Base-by-base conservation (phyloP, 805 yeast species). In the Pichia manshurica region DNA sequence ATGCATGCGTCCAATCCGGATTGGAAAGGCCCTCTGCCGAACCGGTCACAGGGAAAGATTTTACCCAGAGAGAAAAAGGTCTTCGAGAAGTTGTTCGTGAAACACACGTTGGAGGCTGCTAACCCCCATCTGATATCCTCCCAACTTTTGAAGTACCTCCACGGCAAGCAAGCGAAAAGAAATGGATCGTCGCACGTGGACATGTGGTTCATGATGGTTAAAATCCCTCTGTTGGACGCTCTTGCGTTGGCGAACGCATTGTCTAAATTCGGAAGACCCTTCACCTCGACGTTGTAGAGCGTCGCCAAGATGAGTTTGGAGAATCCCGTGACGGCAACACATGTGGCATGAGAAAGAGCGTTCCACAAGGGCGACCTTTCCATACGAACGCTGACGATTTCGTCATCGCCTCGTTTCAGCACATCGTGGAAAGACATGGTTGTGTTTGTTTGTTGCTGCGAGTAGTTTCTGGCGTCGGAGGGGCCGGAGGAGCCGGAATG, bases 141-240 rank as follows among this genome's bases (percentile, higher is more conserved):
- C 16, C 85, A 67, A 47, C 79, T 77, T 13, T 69, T 64, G 55
- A 78, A 84, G 55, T 77, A 78, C 34, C 79, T 72, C 77, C 82
- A 74, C 0, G 97, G 96, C 49, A 90, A 70, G 32, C 84, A 77
- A 0, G 95, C 96, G 87, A 95, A 91, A 39, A 87, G 68, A 32
- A 86, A 74, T 0, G 99, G 99, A 60, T 91, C 99, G 62, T 91
- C 99, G 21, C 88, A 85, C 29, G 77, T 85, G 3, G 90, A 83
- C 93, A 87, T 86, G 60, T 89, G 96, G 63, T 90, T 90, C 96
- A 88, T 87, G 15, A 87, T 75, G 0, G 98, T 91, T 52, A 91
- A 56, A 1, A 91, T 63, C 0, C 93, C 84, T 39, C 97, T 68
- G 50, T 84, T 79, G 56, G 89, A 91, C 1, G 57, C 54, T 42